Percentiles rank a stretch among this genome's conserved stretches.
phyloP scores from a whole-genome alignment of 345 rosid genomes.

The Brassica nigra region DNA sequence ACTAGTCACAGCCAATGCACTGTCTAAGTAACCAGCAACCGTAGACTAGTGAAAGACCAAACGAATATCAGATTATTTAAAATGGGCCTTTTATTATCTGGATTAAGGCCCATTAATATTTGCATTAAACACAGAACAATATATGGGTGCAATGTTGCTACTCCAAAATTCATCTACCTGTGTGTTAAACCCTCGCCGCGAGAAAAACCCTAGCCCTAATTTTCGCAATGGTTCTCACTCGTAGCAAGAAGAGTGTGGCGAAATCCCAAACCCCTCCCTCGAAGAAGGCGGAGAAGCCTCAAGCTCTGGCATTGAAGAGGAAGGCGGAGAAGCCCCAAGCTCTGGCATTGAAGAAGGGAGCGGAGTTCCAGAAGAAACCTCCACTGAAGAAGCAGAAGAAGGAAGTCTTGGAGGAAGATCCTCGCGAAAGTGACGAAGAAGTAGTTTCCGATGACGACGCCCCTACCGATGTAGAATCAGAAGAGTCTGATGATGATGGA shows the following conservation, averaged over 20 bases:
- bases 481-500: conserved; percentile 44
- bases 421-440: conserved; percentile 42
- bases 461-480: conserved; percentile 46
- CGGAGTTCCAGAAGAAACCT: conserved; percentile 42
- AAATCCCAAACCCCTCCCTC: conserved; percentile 45
- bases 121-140: not conserved
- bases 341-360: conserved; percentile 51
- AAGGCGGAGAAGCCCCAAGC: conserved; percentile 46
- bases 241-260: conserved; percentile 57
- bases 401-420: conserved; percentile 42
- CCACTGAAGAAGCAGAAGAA: conserved; percentile 60
- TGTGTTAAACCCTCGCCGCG: conserved; percentile 42
- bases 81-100: not conserved
- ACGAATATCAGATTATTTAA: not conserved
- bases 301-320: conserved; percentile 24
- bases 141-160: not conserved
- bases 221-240: conserved; percentile 44
- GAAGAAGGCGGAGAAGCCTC: conserved; percentile 1
- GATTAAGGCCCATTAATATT: not conserved
- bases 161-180: not conserved
- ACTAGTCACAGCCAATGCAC: too few species aligned
- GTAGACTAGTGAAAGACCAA: too few species aligned
- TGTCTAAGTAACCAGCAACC: too few species aligned
- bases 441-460: conserved; percentile 49
- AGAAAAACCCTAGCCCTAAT: conserved; percentile 26